Evolutionary conservation across 805 yeast species (phyloP).

Genomic region (Hanseniaspora vineae): DNA sequence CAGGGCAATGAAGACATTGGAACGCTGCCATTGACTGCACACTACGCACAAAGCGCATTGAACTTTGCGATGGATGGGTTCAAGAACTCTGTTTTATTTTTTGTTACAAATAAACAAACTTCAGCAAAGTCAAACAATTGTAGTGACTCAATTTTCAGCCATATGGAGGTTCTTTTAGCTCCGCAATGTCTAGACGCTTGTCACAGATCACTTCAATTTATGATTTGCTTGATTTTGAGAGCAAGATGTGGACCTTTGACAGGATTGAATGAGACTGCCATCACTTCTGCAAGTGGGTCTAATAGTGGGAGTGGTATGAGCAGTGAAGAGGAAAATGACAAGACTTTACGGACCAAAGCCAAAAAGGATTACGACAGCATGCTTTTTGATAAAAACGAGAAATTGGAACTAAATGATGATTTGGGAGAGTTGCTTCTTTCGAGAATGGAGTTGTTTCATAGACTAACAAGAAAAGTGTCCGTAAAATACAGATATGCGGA

Average conservation of each 20-base stretch:
- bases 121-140: conserved; percentile 1
- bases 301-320: conserved; percentile 9
- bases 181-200: conserved; percentile 41
- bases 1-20: conserved; percentile 26
- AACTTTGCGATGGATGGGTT: conserved; percentile 32
- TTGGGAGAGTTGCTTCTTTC: conserved; percentile 26
- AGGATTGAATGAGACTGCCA: conserved; percentile 17
- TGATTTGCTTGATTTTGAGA: conserved; percentile 42
- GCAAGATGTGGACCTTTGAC: conserved; percentile 32
- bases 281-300: conserved; percentile 9
- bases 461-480: conserved; percentile 34
- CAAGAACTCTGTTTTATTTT: conserved; percentile 29
- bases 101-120: conserved; percentile 22
- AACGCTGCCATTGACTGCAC: conserved; percentile 22
- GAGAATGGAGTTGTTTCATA: conserved; percentile 31
- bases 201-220: conserved; percentile 43
- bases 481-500: conserved; percentile 53
- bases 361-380: conserved; percentile 13
- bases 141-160: conserved; percentile 18
- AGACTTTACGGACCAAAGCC: conserved; percentile 8
- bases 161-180: conserved; percentile 32
- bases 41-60: conserved; percentile 30
- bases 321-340: conserved; percentile 17
- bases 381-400: conserved; percentile 12
- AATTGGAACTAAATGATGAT: conserved; percentile 12